Conservation (phyloP, 2,329 filamentous ascomycete genomes). For the Claviceps digitariae region DNA sequence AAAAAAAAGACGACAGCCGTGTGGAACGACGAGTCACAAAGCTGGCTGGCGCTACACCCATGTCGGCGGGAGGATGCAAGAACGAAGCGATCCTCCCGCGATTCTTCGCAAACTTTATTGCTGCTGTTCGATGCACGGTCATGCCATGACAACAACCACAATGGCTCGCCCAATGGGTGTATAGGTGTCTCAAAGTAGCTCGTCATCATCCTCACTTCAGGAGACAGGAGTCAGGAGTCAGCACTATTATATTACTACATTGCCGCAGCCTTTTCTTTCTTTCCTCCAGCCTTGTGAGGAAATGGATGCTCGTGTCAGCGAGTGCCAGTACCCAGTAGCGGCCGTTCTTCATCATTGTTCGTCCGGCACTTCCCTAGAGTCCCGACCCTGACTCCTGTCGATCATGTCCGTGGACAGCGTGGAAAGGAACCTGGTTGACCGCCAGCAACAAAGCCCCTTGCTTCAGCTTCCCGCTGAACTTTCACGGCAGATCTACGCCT, state of each 20-base stretch:
- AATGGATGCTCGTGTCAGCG: neutral
- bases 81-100: neutral
- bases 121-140: neutral
- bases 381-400: neutral
- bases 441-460: slow-evolving; percentile 1
- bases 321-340: too few species aligned
- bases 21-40: neutral
- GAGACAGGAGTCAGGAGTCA: too few species aligned
- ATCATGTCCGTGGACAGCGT: neutral
- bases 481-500: slow-evolving; percentile 2
- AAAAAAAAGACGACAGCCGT: neutral
- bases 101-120: slow-evolving; percentile 1
- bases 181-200: neutral
- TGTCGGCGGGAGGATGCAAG: neutral
- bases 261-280: neutral
- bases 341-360: neutral
- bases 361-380: neutral
- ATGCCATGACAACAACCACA: neutral
- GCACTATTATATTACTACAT: too few species aligned
- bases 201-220: too few species aligned
- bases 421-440: neutral
- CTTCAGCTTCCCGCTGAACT: slow-evolving; percentile 1
- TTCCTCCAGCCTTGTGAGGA: neutral
- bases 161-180: neutral
- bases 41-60: neutral